Conservation (phyloP, 179 eudicot species). For the Beta corolliflora region DNA sequence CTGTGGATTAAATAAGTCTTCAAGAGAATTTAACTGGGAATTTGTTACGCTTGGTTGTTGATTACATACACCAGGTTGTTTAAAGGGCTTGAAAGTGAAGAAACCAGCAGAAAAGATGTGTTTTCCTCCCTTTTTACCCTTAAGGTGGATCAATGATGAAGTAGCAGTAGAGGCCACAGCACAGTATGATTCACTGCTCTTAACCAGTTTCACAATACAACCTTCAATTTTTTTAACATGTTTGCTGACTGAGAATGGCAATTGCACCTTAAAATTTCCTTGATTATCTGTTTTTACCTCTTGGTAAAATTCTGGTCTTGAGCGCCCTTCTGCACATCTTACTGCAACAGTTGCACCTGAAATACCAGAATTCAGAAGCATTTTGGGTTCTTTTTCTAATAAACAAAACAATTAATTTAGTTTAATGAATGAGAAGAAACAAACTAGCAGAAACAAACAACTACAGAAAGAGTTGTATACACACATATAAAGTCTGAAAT, state of each 20-base stretch:
- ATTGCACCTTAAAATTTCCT: conserved; percentile 63
- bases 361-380: not conserved
- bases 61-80: conserved; percentile 58
- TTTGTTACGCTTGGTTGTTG: conserved; percentile 44
- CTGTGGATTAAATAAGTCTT: conserved; percentile 25
- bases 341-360: conserved; percentile 84
- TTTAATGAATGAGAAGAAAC: not conserved
- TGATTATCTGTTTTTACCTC: conserved; percentile 61
- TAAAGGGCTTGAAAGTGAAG: conserved; percentile 76
- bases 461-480: not conserved
- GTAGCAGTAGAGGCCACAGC: conserved; percentile 63
- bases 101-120: conserved; percentile 78
- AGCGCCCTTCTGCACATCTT: conserved; percentile 47
- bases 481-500: not conserved
- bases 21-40: conserved; percentile 16
- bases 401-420: no score
- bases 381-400: not conserved
- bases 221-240: conserved; percentile 52
- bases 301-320: conserved; percentile 39
- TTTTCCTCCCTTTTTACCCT: conserved; percentile 41
- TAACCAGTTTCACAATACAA: conserved; percentile 63
- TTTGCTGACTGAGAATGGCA: conserved; percentile 63
- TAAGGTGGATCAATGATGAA: conserved; percentile 59
- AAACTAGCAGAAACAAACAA: not conserved
- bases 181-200: conserved; percentile 69